These are phyloP conservation scores for Colletotrichum magnum DNA, from an alignment of 2,329 filamentous ascomycete genomes.

Conservation along the genomic window DNA sequence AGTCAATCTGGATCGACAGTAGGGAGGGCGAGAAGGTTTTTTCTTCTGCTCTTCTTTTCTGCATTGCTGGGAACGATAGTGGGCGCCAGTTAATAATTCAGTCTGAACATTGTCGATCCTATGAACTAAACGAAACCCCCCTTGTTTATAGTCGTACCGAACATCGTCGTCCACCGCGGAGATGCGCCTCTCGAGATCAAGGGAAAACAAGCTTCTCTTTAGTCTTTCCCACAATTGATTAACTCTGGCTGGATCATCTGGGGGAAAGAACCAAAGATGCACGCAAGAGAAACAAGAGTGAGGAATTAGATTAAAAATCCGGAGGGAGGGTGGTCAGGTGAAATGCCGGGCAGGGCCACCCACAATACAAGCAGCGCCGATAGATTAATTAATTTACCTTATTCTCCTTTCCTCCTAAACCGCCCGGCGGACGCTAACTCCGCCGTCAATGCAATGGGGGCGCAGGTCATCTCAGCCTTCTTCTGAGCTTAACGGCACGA, in stretches of 20 bases:
- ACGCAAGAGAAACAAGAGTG: not conserved
- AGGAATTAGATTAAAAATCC: slow-evolving; percentile 21
- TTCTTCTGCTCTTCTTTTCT: too few species aligned
- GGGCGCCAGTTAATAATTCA: too few species aligned
- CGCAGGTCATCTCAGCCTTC: slow-evolving; percentile 2
- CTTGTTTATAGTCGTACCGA: too few species aligned
- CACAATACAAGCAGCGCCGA: slow-evolving; percentile 36
- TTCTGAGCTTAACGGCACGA: slow-evolving; percentile 29
- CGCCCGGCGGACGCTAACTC: not conserved
- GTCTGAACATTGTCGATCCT: too few species aligned
- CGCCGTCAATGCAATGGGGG: slow-evolving; percentile 4
- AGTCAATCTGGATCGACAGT: slow-evolving; percentile 32
- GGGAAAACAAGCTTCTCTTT: slow-evolving; percentile 4
- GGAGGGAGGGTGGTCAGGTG: not conserved
- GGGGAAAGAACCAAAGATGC: slow-evolving; percentile 3
- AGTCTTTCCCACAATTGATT: not conserved
- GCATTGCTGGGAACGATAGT: too few species aligned
- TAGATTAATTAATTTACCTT: slow-evolving; percentile 34
- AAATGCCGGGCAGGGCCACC: not conserved
- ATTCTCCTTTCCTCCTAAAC: not conserved
- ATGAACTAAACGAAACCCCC: too few species aligned
- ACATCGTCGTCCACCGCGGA: not conserved
- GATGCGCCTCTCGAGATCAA: too few species aligned
- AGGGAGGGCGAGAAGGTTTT: slow-evolving; percentile 8
- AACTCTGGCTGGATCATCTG: slow-evolving; percentile 2